Base-by-base conservation (phyloP, 1,284 basidiomycete species). In the Ceratobasidium sp. region DNA sequence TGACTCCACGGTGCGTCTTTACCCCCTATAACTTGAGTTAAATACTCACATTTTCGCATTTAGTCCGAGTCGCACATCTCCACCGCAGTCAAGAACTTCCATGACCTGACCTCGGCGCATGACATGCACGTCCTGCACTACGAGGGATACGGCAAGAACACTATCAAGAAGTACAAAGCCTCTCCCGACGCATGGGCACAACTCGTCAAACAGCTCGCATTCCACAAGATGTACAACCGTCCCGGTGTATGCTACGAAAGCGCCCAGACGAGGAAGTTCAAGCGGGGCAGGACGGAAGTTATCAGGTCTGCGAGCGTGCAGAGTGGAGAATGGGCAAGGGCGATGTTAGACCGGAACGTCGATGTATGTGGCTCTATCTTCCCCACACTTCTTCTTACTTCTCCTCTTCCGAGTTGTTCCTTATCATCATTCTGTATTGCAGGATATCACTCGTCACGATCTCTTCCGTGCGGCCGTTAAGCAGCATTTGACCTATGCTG, bases 141-240 rank as follows among this genome's bases (percentile, higher is more conserved):
- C 81, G 91, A 94, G 79, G 94, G 91, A 1, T 98, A 97, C 83
- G 97, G 97, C 76, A 87, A 90, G 77, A 84, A 89, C 73, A 96
- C 98, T 85, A 99, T 99, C 86, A 89, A 88, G 78, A 24, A 72
- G 48, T 93, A 91, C 88, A 94, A 93, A 82, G 88, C 90, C 59
- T 97, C 95, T 1, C 97, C 98, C 0, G 97, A 99, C 81, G 95
- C 95, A 19, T 97, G 96, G 91, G 95, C 89, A 11, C 97, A 99
- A 85, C 89, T 99, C 77, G 91, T 96, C 78, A 98, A 98, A 86
- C 97, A 99, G 83, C 90, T 99, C 56, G 97, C 97, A 24, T 98
- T 94, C 86, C 91, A 93, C 84, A 95, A 95, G 84, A 66, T 98
- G 87, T 89, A 87, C 80, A 87, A 88, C 29, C 88, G 94, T 27